Evolutionary conservation across 768 basidiomycete genomes (phyloP), one percentile per base, ranked within the genome.

Genomic region (Symmetrospora coprosmae): DNA sequence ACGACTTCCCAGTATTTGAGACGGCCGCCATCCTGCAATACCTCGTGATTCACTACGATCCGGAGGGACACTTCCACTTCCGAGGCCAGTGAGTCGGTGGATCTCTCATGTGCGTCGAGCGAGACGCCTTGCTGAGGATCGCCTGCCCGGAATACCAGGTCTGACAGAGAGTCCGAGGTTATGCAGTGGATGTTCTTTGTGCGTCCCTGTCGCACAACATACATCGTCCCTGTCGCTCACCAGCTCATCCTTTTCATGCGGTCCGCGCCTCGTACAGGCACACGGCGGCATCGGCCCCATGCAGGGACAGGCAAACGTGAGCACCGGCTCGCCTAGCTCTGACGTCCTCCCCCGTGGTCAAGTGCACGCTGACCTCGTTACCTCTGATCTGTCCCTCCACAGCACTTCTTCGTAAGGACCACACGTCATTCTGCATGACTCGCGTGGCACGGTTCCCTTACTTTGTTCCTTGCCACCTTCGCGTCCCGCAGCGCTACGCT

Each of bases 401-500:
- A n/a, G n/a, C n/a, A n/a, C n/a, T n/a, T n/a, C n/a, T n/a, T n/a
- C n/a, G n/a, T n/a, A n/a, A n/a, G n/a, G n/a, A n/a, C n/a, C n/a
- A n/a, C n/a, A n/a, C n/a, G n/a, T n/a, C n/a, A n/a, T n/a, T n/a
- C n/a, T n/a, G n/a, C n/a, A n/a, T n/a, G n/a, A n/a, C n/a, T n/a
- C n/a, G n/a, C n/a, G n/a, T n/a, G n/a, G n/a, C n/a, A n/a, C n/a
- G n/a, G n/a, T n/a, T n/a, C n/a, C n/a, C n/a, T n/a, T n/a, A n/a
- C n/a, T n/a, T n/a, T n/a, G n/a, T n/a, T n/a, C n/a, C n/a, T n/a
- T n/a, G n/a, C n/a, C n/a, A n/a, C n/a, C n/a, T n/a, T n/a, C n/a
- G n/a, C n/a, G n/a, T n/a, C n/a, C n/a, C n/a, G n/a, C n/a, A 59
- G 11, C 52, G 66, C 21, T 66, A 66, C 62, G 66, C 67, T 34